phyloP scores from a whole-genome alignment of 2,329 filamentous ascomycete species.

The Penicillium sp. region DNA sequence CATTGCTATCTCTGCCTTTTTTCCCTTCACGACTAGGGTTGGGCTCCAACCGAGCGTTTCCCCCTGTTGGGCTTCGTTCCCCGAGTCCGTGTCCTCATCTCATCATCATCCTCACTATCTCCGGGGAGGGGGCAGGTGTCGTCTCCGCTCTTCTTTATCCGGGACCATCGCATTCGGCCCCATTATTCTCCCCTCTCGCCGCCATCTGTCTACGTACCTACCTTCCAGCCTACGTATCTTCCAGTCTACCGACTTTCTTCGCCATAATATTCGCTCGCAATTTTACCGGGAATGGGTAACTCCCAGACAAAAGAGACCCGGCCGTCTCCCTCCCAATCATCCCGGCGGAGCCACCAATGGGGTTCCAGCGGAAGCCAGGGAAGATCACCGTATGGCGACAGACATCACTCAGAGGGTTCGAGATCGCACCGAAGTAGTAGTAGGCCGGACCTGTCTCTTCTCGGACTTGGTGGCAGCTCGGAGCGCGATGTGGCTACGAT shows the following conservation, averaged over 20 bases:
- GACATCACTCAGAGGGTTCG: conserved; percentile 44
- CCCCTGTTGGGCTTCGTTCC: conserved; percentile 2
- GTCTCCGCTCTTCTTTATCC: conserved; percentile 30
- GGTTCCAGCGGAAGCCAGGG: conserved; percentile 34
- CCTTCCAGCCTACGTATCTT: not conserved
- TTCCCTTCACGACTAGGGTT: conserved; percentile 9
- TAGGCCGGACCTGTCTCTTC: conserved; percentile 63
- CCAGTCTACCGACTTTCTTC: not conserved
- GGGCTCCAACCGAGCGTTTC: not conserved
- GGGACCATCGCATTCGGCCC: conserved; percentile 24
- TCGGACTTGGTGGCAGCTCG: conserved; percentile 57
- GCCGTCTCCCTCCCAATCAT: conserved; percentile 33
- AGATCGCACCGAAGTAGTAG: conserved; percentile 59
- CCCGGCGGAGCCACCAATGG: conserved; percentile 38
- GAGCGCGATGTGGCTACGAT: conserved; percentile 56
- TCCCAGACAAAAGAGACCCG: conserved; percentile 54
- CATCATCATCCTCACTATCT: conserved; percentile 12
- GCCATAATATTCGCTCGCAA: conserved; percentile 11
- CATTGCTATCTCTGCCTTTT: conserved; percentile 17
- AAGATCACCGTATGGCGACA: conserved; percentile 36
- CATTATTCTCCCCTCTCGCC: conserved; percentile 12
- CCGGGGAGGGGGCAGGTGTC: conserved; percentile 17
- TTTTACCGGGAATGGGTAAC: conserved; percentile 47
- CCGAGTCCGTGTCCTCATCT: conserved; percentile 8
- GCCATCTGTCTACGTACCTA: not conserved